These are phyloP conservation scores for Oryza officinalis DNA, from an alignment of 176 grass and related monocot genomes.

Conservation along the genomic window DNA sequence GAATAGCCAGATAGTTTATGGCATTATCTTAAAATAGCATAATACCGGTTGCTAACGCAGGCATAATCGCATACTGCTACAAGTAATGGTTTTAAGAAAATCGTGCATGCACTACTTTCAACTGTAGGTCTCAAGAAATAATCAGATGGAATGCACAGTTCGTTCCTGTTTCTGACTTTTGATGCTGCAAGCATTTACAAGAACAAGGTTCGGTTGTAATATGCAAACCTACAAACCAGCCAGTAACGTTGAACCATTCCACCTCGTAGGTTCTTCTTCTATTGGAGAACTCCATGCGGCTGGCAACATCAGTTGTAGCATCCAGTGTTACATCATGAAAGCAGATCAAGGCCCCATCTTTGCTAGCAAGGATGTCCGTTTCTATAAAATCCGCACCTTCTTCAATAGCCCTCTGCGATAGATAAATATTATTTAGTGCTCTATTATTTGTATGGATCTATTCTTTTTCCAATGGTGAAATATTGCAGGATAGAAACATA, in stretches of 20 bases:
- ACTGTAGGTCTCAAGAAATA: conserved; percentile 1
- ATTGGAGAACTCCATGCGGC: conserved; percentile 62
- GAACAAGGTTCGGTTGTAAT: conserved; percentile 13
- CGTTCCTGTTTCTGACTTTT: neutral
- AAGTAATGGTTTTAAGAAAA: neutral
- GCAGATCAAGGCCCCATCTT: conserved; percentile 85
- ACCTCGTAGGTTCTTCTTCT: conserved; percentile 93
- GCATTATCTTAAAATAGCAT: conserved; percentile 5
- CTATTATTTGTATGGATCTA: neutral
- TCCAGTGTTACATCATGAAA: conserved; percentile 98
- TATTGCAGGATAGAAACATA: conserved; percentile 1
- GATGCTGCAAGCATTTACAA: conserved; percentile 26
- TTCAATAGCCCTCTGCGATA: conserved; percentile 81
- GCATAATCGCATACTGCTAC: neutral
- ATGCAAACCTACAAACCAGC: conserved; percentile 83
- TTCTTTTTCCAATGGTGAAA: conserved; percentile 14
- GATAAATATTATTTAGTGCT: neutral
- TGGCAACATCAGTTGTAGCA: conserved; percentile 68
- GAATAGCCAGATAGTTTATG: neutral
- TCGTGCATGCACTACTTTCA: neutral
- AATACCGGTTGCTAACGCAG: neutral
- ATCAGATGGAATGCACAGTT: neutral
- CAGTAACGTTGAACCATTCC: conserved; percentile 68
- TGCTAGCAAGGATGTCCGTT: conserved; percentile 86
- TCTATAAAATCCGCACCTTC: conserved; percentile 99